Conservation (phyloP, 495 filamentous ascomycete genomes). For the Aspergillus wentii region DNA sequence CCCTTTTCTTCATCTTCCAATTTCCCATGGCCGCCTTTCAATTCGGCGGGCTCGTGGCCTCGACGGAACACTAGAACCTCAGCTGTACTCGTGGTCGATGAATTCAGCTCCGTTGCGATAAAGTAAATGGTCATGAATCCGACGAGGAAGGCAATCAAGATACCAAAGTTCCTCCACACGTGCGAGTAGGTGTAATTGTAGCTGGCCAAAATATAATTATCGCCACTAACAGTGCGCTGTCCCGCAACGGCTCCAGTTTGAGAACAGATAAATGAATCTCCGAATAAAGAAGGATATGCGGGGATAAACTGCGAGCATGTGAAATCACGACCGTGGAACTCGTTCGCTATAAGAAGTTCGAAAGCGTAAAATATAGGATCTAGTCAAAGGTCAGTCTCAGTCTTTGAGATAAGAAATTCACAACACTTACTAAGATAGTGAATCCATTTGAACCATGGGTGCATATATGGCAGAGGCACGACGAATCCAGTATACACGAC, state of each 20-base stretch:
- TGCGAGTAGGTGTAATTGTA: slow-evolving; percentile 51
- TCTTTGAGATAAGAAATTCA: not conserved
- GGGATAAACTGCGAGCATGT: slow-evolving; percentile 43
- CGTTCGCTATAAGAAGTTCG: slow-evolving; percentile 43
- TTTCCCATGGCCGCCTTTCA: slow-evolving; percentile 28
- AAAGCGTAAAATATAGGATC: slow-evolving; percentile 39
- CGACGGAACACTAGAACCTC: slow-evolving; percentile 33
- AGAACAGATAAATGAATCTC: slow-evolving; percentile 37
- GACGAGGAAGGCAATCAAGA: slow-evolving; percentile 56
- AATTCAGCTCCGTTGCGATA: slow-evolving; percentile 32
- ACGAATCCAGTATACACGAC: slow-evolving; percentile 43
- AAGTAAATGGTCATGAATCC: slow-evolving; percentile 50
- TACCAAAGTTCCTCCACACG: slow-evolving; percentile 55
- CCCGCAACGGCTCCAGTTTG: slow-evolving; percentile 46
- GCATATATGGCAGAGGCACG: slow-evolving; percentile 38
- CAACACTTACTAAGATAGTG: slow-evolving; percentile 26
- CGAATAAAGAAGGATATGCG: slow-evolving; percentile 33
- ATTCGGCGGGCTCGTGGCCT: slow-evolving; percentile 16
- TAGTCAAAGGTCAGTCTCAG: not conserved
- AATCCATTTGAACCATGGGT: slow-evolving; percentile 44
- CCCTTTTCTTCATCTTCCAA: slow-evolving; percentile 23
- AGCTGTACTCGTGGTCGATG: slow-evolving; percentile 22
- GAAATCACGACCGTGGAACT: slow-evolving; percentile 53
- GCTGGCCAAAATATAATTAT: slow-evolving; percentile 41
- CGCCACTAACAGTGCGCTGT: slow-evolving; percentile 39